phyloP scores from a whole-genome alignment of 2,329 filamentous ascomycete species.

The Botrytis medusae region DNA sequence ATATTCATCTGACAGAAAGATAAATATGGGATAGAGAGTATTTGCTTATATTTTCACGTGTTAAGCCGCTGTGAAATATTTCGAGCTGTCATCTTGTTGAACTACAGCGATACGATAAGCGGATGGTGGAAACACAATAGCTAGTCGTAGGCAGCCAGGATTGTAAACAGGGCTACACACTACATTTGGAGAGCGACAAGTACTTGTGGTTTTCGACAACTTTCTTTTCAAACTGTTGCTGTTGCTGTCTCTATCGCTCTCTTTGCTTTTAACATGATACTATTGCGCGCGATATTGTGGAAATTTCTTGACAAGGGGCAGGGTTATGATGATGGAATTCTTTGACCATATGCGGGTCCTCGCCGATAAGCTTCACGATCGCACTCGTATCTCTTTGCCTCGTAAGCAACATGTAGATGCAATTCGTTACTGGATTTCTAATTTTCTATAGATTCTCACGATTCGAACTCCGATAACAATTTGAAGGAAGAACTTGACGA shows the following conservation, averaged over 20 bases:
- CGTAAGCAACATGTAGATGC: background rate
- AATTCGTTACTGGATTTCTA: background rate
- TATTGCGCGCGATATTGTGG: conserved; percentile 1
- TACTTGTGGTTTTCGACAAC: background rate
- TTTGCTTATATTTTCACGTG: background rate
- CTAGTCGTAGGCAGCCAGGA: background rate
- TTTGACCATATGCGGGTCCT: conserved; percentile 15
- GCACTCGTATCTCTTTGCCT: background rate
- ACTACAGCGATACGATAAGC: background rate
- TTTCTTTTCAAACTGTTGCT: too few species aligned
- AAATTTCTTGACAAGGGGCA: background rate
- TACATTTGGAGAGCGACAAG: background rate
- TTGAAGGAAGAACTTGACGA: background rate
- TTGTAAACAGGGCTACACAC: background rate
- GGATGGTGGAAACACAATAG: background rate
- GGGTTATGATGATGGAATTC: conserved; percentile 18
- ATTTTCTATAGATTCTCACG: background rate
- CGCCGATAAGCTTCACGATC: background rate
- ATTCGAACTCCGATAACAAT: background rate
- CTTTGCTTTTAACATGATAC: conserved; percentile 15
- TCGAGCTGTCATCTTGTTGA: background rate
- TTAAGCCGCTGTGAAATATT: background rate
- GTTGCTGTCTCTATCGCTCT: background rate
- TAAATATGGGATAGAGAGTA: background rate
- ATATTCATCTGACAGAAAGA: background rate